Evolutionary conservation across 129 eudicot genomes (phyloP), one percentile per base, ranked within the genome.

Genomic region (Ambrosia artemisiifolia): DNA sequence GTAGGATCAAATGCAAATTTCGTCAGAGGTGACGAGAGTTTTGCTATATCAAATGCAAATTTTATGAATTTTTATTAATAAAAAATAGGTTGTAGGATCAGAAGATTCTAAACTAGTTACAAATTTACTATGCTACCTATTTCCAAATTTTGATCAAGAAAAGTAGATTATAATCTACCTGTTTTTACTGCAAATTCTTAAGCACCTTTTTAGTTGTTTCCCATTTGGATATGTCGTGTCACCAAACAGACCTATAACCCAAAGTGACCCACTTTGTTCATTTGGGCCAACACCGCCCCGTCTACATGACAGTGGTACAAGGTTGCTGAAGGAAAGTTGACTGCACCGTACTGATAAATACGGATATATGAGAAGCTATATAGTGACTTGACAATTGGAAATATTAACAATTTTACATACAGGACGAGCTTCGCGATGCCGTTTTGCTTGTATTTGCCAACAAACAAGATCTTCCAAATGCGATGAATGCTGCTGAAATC

Each of bases 391-490:
- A 18, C n/a, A 20, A 63, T 6, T 78, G 12, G 47, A 71, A 71
- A 33, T 66, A 19, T 65, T 54, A 24, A 7, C 60, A 79, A 65
- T 13, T 32, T 68, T 80, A 24, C 42, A 51, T 18, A 10, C 81
- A 94, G 99, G 99, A 94, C 74, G 99, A 94, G 88, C 95, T 94
- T 66, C 91, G 99, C 24, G 99, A 94, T 84, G 99, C 99, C 16
- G 99, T 94, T n/a, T 77, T 94, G 70, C 99, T 94, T 42, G 99
- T 94, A 42, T 94, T 94, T 81, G 97, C 99, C 35, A 94, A 94
- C 99, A 94, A 94, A 77, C 99, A 94, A 81, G 99, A 94, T 90
- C 97, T 94, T 83, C 99, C 99, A 24, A 94, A 94, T 86, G 99
- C 99, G 62, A 94, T 94, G 99, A 94, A 90, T 73, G 97, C 99